Percentiles rank a stretch among this genome's conserved stretches.
Conservation (phyloP, 768 basidiomycete genomes). For the Tylopilus vinaceipallidus region DNA sequence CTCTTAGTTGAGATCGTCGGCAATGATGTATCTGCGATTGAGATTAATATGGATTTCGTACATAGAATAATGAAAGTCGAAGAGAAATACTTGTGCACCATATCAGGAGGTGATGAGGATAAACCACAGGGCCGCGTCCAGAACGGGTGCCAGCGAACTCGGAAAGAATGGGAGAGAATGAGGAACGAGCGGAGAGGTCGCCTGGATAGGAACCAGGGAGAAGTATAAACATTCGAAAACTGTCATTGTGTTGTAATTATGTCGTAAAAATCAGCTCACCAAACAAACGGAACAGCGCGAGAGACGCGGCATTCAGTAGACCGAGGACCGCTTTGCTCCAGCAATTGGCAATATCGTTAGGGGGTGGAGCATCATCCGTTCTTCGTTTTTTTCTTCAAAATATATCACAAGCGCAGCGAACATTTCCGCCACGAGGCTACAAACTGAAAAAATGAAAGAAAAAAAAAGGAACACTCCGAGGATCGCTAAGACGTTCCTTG, state of each 20-base stretch:
- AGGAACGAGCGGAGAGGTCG: neutral
- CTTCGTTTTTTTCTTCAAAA: slow-evolving; percentile 8
- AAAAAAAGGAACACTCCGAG: neutral
- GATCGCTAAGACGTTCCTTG: neutral
- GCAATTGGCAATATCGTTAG: slow-evolving; percentile 22
- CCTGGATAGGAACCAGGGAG: slow-evolving; percentile 10
- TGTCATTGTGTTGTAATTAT: slow-evolving; percentile 31
- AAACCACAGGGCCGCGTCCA: neutral
- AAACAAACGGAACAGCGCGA: slow-evolving; percentile 17
- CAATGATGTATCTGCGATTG: slow-evolving; percentile 9
- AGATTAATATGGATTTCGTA: slow-evolving; percentile 13
- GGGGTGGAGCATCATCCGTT: neutral
- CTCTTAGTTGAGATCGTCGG: slow-evolving; percentile 26
- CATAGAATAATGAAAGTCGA: neutral
- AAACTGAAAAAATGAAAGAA: neutral
- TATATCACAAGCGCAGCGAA: slow-evolving; percentile 6
- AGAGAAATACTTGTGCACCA: neutral
- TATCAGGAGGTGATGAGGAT: slow-evolving; percentile 1
- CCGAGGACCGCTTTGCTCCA: slow-evolving; percentile 11
- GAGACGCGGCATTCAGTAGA: slow-evolving; percentile 11
- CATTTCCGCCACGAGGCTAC: neutral
- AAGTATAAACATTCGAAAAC: slow-evolving; percentile 12
- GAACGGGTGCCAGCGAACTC: neutral
- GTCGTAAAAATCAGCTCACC: slow-evolving; percentile 31
- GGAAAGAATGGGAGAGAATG: slow-evolving; percentile 3